Evolutionary conservation across 352 stramenopile genomes (phyloP), one percentile per base, ranked within the genome.

Genomic region (Thraustochytrium sp.): DNA sequence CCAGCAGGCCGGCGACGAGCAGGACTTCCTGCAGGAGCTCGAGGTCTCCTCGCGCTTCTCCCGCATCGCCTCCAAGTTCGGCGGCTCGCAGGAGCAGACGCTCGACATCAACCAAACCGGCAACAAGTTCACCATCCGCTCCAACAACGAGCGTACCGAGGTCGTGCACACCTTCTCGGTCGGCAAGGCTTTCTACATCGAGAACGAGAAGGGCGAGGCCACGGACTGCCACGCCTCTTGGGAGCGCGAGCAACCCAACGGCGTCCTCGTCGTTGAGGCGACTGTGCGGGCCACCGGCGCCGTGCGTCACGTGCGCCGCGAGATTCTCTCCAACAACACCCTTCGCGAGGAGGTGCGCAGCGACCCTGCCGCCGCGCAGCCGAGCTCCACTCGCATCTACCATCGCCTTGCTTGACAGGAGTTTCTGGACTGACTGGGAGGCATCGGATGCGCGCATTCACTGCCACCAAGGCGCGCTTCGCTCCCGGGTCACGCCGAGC

Each of bases 21-120:
- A 80, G 13, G 53, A 53, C 48, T 80, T 80, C 37, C 46, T 80
- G 23, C 21, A 61, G 53, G 68, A 80, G 68, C 68, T 80, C 9
- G 68, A 63, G 31, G 68, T 80, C 21, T 80, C 68, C 16, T 46
- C 31, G 1, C 26, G 26, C 0, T 80, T 40, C 44, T 55, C 31
- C 23, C 26, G 38, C 44, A 11, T 80, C 1, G 46, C 68, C 4
- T 44, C 34, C 4, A 63, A 63, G 42, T 72, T 46, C 46, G 68
- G 23, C 46, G 68, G 68, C 44, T 55, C 34, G 9, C 26, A 46
- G 31, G 21, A 26, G 26, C 68, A 63, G 29, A 80, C 68, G 18
- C 46, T 80, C 0, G 53, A 37, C 31, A 63, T 80, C 21, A 21
- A 34, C 5, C 68, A 80, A 21, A 4, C 40, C 8, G 68, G 68